phyloP scores from a whole-genome alignment of 352 stramenopile genomes.

The Pythium coloratum region DNA sequence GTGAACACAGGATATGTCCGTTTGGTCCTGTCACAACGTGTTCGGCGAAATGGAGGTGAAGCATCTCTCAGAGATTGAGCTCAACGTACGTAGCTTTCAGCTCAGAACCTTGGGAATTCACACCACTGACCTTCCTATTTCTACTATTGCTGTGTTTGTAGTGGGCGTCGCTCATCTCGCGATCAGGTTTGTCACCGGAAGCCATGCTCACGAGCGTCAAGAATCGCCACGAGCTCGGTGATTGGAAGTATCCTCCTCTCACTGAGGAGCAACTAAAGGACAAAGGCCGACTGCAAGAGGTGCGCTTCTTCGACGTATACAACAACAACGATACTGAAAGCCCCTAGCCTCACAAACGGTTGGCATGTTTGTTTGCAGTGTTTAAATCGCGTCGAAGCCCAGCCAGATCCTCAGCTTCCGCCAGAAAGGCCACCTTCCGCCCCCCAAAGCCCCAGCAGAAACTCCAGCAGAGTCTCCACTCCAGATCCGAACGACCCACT shows the following conservation, averaged over 20 bases:
- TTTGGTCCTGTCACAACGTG: slow-evolving; percentile 35
- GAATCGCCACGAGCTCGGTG: slow-evolving; percentile 54
- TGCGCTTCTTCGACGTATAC: background rate
- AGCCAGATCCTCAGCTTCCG: background rate
- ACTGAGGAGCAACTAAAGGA: slow-evolving; percentile 43
- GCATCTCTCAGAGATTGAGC: slow-evolving; percentile 39
- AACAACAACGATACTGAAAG: too few species aligned
- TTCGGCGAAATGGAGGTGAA: slow-evolving; percentile 55
- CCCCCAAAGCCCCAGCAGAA: background rate
- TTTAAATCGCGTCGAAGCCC: slow-evolving; percentile 3
- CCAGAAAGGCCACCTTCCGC: background rate
- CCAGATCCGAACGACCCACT: background rate
- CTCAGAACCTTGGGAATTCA: background rate
- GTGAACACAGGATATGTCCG: background rate
- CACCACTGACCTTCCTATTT: background rate
- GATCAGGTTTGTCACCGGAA: slow-evolving; percentile 38
- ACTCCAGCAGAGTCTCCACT: background rate
- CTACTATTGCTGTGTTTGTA: background rate
- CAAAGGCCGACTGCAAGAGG: slow-evolving; percentile 37
- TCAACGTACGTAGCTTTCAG: slow-evolving; percentile 42
- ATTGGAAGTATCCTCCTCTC: slow-evolving; percentile 50
- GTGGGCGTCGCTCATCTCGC: slow-evolving; percentile 51
- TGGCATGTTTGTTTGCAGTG: background rate
- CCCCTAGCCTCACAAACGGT: background rate
- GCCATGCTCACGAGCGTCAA: slow-evolving; percentile 34